Evolutionary conservation across 2,329 filamentous ascomycete species (phyloP), one percentile per base, ranked within the genome.

Genomic region (Venturia pyrina): DNA sequence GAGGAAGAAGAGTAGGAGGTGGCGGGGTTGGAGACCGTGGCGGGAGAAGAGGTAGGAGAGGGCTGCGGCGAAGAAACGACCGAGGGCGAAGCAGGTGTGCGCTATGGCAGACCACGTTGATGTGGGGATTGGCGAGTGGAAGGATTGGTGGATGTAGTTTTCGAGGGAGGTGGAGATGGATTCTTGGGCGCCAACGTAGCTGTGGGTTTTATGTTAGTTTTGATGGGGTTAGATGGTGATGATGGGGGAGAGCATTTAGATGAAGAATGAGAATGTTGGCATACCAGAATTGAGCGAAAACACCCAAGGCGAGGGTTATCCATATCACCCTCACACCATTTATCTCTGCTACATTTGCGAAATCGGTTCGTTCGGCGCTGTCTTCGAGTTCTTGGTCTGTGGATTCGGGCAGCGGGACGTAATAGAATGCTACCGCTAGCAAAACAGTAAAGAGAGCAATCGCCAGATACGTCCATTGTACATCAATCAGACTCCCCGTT

Each of bases 381-480:
- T 82, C 79, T 67, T 85, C 82, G 4, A 88, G 75, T 68, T 87
- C 84, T 19, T 81, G 79, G 69, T 87, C 84, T 1, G 83, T 83
- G 2, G 84, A 85, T 74, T 87, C 85, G 0, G 85, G 85, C 1
- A 88, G 76, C 1, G 84, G 85, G 1, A 87, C 75, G 69, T 87
- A 87, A 71, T 83, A 85, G 72, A 86, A 87, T 2, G 79, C 78
- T 11, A 87, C 77, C 1, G 85, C 85, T 15, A 88, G 76, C 3
- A 82, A 73, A 60, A 86, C 78, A 37, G 83, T 85, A 69, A 87
- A 86, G 15, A 87, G 78, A 0, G 84, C 80, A 66, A 88, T 87
- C 8, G 83, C 85, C 2, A 87, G 80, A 67, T 88, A 88, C 0
- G 85, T 81, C 84, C 85, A 88, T 71, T 88, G 85, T 0, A 86